These are phyloP conservation scores for Sugiyamaella smithiae DNA, from an alignment of 805 yeast genomes.

Conservation along the genomic window DNA sequence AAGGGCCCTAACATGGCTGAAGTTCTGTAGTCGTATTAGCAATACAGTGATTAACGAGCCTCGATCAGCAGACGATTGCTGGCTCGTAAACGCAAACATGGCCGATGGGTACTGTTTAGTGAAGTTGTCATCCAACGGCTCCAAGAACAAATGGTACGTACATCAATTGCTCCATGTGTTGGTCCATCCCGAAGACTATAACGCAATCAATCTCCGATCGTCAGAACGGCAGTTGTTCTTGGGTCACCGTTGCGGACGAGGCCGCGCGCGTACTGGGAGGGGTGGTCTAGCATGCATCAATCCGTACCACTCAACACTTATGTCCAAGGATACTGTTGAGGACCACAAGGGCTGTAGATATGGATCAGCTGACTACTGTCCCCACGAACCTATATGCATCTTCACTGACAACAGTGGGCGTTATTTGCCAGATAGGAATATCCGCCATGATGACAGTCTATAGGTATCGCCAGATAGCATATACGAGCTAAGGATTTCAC, in stretches of 20 bases:
- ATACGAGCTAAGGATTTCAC: too few relatives aligned
- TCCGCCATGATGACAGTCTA: neutral
- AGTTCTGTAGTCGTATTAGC: neutral
- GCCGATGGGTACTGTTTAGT: slow-evolving; percentile 1
- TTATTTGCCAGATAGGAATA: neutral
- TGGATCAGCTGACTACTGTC: slow-evolving; percentile 2
- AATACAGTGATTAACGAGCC: neutral
- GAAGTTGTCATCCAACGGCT: neutral
- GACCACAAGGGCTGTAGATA: slow-evolving; percentile 3
- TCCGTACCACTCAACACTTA: neutral
- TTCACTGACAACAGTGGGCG: neutral
- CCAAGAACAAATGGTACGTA: slow-evolving; percentile 4
- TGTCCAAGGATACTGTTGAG: neutral
- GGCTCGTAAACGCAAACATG: neutral
- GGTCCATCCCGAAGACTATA: slow-evolving; percentile 1
- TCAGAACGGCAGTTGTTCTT: neutral
- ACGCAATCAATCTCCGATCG: neutral
- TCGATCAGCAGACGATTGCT: neutral
- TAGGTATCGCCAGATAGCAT: too few relatives aligned
- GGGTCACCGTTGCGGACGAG: slow-evolving; percentile 1
- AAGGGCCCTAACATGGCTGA: slow-evolving; percentile 1
- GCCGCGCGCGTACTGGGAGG: neutral
- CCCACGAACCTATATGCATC: slow-evolving; percentile 2
- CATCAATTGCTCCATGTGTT: neutral
- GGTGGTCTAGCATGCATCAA: neutral